Evolutionary conservation across 257 asterid species (phyloP).

Genomic region (Voacanga thouarsii): DNA sequence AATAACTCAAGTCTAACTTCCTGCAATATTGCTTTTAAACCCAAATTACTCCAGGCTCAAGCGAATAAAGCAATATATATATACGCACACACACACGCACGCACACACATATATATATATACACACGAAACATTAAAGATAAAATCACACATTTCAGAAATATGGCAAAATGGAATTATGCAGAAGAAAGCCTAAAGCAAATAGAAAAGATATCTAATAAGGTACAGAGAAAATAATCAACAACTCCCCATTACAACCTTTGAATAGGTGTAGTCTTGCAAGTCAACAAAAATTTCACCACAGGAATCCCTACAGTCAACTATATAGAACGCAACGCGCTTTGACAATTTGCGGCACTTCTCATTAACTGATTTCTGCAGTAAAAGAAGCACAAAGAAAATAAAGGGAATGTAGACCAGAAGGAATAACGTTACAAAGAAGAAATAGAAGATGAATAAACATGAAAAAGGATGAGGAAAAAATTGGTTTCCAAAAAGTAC

Average conservation of each 20-base stretch:
- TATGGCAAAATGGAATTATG: not conserved
- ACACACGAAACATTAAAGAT: constrained; percentile 16
- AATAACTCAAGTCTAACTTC: not conserved
- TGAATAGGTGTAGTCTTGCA: constrained; percentile 73
- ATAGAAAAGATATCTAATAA: not conserved
- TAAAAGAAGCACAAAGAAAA: constrained; percentile 18
- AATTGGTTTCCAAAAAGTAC: not conserved
- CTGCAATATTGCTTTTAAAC: too few relatives aligned
- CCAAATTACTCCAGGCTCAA: not conserved
- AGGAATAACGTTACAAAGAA: not conserved
- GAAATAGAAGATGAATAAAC: not conserved
- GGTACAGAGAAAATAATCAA: not conserved
- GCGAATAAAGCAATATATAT: not conserved
- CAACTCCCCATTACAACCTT: constrained; percentile 42
- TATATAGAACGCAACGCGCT: constrained; percentile 76
- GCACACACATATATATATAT: too few relatives aligned
- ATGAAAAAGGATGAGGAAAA: not conserved
- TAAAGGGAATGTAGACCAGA: not conserved
- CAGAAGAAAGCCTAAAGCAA: not conserved
- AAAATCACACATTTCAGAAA: not conserved
- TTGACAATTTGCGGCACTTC: constrained; percentile 76
- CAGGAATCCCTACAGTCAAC: constrained; percentile 96
- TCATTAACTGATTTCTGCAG: constrained; percentile 78
- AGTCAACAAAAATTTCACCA: constrained; percentile 94
- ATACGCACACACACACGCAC: too few relatives aligned